These are phyloP conservation scores for Agaricus subrufescens DNA, from an alignment of 768 basidiomycete species.

Conservation along the genomic window DNA sequence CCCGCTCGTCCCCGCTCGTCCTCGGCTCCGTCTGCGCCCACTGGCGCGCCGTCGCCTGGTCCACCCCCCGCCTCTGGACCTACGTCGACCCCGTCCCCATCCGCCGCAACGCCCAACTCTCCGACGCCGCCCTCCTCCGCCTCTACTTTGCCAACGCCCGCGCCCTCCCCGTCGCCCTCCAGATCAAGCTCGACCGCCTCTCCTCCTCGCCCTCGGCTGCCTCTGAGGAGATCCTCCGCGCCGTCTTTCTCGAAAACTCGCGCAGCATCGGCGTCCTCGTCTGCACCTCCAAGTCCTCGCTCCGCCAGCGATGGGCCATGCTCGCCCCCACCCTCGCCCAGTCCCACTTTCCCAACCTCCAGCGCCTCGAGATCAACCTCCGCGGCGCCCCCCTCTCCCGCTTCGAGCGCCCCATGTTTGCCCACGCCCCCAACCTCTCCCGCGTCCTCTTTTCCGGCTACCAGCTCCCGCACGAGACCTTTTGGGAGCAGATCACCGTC, in stretches of 20 bases:
- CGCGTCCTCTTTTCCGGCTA: background rate
- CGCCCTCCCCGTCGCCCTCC: slow-evolving; percentile 4
- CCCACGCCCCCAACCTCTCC: background rate
- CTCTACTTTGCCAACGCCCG: slow-evolving; percentile 7
- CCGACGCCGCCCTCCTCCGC: slow-evolving; percentile 3
- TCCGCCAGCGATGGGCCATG: slow-evolving; percentile 7
- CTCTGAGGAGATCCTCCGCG: slow-evolving; percentile 4
- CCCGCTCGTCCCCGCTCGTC: background rate
- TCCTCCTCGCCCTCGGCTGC: background rate
- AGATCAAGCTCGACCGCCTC: slow-evolving; percentile 9
- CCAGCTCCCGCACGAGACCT: background rate
- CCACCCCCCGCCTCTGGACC: background rate
- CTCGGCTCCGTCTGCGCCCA: slow-evolving; percentile 4
- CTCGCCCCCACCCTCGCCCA: slow-evolving; percentile 2
- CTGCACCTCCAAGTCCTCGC: slow-evolving; percentile 6
- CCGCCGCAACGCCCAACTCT: background rate
- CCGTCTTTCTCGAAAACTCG: background rate
- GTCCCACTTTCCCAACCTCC: background rate
- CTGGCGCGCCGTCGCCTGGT: slow-evolving; percentile 1
- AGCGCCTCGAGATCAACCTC: background rate
- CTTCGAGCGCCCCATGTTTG: background rate
- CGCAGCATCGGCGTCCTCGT: background rate
- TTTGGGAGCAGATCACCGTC: slow-evolving; percentile 4
- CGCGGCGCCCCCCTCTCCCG: background rate
- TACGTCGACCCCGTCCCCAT: background rate